phyloP scores from a whole-genome alignment of 345 rosid species.

The Clausena lansium region DNA sequence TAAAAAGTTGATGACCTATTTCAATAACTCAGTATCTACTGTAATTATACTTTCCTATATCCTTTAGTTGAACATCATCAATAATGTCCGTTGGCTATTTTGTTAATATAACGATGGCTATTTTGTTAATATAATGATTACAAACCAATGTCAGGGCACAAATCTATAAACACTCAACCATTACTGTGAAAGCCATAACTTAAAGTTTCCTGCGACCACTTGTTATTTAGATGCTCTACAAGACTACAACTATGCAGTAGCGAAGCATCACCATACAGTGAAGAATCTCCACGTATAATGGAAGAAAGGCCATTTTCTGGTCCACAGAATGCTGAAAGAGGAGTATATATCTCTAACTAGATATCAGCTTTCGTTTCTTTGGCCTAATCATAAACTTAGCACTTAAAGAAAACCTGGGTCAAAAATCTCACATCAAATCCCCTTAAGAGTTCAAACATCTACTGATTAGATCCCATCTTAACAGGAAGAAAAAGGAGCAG shows the following conservation, averaged over 20 bases:
- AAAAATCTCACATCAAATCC: background rate
- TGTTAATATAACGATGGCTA: background rate
- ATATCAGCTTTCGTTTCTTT: background rate
- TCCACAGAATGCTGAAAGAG: background rate
- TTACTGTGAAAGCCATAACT: background rate
- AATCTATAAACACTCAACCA: background rate
- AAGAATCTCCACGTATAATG: background rate
- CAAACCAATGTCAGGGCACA: background rate
- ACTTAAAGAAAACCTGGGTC: background rate
- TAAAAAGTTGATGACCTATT: conserved; percentile 5
- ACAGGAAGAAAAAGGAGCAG: background rate
- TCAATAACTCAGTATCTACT: background rate
- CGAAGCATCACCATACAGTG: background rate
- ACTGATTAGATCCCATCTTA: background rate
- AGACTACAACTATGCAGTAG: background rate
- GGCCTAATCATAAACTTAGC: background rate
- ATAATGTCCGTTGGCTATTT: background rate
- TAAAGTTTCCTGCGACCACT: background rate
- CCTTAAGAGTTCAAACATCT: background rate
- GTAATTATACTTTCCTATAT: background rate
- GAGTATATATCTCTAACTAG: background rate
- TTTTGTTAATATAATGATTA: too few species aligned
- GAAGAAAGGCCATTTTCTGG: background rate
- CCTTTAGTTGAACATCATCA: background rate
- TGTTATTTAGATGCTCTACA: background rate